phyloP scores from a whole-genome alignment of 2,329 filamentous ascomycete species.

The Nemania abortiva region DNA sequence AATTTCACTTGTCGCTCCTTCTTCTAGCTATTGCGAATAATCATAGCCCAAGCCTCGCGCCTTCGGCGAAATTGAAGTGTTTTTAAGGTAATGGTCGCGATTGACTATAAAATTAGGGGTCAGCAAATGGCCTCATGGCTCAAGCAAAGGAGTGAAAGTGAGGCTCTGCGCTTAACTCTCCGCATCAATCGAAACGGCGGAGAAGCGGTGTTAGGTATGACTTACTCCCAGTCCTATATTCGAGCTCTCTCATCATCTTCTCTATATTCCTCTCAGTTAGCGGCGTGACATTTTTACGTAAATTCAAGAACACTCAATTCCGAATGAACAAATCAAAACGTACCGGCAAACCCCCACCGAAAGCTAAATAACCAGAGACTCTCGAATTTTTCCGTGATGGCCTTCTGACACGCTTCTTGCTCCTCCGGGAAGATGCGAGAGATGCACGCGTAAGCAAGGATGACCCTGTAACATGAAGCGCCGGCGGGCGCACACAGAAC shows the following conservation, averaged over 20 bases:
- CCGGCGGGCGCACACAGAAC: conserved; percentile 50
- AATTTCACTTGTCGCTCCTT: background rate
- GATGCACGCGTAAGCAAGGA: conserved; percentile 46
- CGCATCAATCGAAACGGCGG: background rate
- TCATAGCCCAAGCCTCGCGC: conserved; percentile 32
- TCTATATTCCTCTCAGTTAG: conserved; percentile 43
- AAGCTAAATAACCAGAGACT: conserved; percentile 51
- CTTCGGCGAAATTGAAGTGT: conserved; percentile 36
- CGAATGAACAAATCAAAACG: conserved; percentile 22
- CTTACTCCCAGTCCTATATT: conserved; percentile 45
- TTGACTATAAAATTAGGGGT: conserved; percentile 36
- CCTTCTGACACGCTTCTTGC: conserved; percentile 43
- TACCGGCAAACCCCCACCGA: conserved; percentile 53
- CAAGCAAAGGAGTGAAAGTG: background rate
- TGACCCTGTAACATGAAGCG: conserved; percentile 51
- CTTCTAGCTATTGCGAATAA: background rate
- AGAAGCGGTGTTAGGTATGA: background rate
- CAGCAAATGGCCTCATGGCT: background rate
- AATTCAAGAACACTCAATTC: background rate
- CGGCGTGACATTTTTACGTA: background rate
- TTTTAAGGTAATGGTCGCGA: conserved; percentile 47
- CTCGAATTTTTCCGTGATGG: conserved; percentile 52
- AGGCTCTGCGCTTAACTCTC: background rate
- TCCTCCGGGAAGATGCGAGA: conserved; percentile 51
- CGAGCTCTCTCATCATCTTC: conserved; percentile 51